phyloP scores from a whole-genome alignment of 2,329 filamentous ascomycete genomes.

The Paraphoma chrysanthemicola region DNA sequence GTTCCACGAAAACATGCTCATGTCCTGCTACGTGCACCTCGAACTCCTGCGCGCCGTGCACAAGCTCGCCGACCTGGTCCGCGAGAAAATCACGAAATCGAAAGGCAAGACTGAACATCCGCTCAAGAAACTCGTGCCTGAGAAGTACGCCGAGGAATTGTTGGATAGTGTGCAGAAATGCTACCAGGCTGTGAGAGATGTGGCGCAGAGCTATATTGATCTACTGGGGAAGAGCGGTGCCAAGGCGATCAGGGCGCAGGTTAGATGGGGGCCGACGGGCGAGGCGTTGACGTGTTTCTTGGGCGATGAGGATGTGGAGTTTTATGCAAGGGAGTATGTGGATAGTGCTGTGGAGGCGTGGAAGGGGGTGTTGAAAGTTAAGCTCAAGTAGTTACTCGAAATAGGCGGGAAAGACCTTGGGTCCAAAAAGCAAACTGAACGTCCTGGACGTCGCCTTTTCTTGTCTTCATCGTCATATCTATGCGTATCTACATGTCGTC shows the following conservation, averaged over 20 bases:
- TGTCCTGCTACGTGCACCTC: constrained; percentile 29
- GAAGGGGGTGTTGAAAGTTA: constrained; percentile 41
- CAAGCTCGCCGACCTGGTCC: constrained; percentile 19
- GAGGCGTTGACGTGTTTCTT: constrained; percentile 26
- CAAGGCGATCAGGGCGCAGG: constrained; percentile 28
- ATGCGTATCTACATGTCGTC: not conserved
- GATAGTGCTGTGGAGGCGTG: constrained; percentile 41
- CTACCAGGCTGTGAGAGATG: constrained; percentile 19
- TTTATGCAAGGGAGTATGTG: constrained; percentile 38
- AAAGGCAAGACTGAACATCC: constrained; percentile 22
- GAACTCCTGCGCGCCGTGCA: constrained; percentile 25
- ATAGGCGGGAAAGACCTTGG: too few species aligned
- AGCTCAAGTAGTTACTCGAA: constrained; percentile 30
- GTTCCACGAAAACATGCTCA: constrained; percentile 33
- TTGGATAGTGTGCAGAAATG: constrained; percentile 13
- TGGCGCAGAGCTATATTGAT: constrained; percentile 24
- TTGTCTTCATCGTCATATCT: too few species aligned
- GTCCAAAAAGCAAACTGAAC: too few species aligned
- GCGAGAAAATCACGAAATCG: constrained; percentile 19
- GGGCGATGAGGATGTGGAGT: constrained; percentile 26
- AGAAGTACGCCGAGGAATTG: constrained; percentile 19
- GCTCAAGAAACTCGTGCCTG: constrained; percentile 20
- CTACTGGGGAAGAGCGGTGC: constrained; percentile 27
- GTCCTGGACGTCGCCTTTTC: too few species aligned
- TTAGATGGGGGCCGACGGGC: constrained; percentile 31